Evolutionary conservation across 2,329 filamentous ascomycete genomes (phyloP), one percentile per base, ranked within the genome.

Genomic region (Catunica adiposa): DNA sequence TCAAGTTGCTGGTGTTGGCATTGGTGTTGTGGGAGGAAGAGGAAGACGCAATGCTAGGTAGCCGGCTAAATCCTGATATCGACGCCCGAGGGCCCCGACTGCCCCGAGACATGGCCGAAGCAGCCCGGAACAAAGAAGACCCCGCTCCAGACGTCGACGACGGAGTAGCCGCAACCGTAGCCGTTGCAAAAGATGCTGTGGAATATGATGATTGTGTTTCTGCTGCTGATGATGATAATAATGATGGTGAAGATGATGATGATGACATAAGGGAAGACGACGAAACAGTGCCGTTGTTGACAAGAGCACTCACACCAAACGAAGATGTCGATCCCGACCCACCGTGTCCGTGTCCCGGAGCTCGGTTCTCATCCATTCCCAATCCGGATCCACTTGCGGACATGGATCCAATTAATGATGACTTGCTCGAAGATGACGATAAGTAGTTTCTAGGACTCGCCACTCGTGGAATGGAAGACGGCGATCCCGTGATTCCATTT

Each of bases 261-360:
- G 50, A 52, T 37, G 50, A 38, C 15, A 29, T 15, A 37, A 38
- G 50, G 50, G 50, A 52, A 52, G 56, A 55, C 25, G 40, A 53
- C 47, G 53, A 54, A 20, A 47, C 51, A 55, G 37, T 54, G 56
- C 47, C 48, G 48, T 50, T 51, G 53, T 44, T 44, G 40, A 26
- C 42, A 46, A 29, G 46, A 31, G 29, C 53, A 58, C 56, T 58
- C 56, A 58, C 56, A 58, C 56, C 56, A 58, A 58, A 58, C 31
- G 53, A 58, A 58, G 53, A 55, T 17, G 53, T 55, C 26, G 56
- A 55, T 50, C 51, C 54, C 25, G 47, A 51, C 26, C 29, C 25
- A 25, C 48, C 25, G 15, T 20, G 9, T 26, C 44, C 22, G 53
- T 20, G 9, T 26, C 44, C 22, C 47, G 48, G 37, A 37, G 53